Base-by-base conservation (phyloP, 345 rosid species). In the Corchorus olitorius region DNA sequence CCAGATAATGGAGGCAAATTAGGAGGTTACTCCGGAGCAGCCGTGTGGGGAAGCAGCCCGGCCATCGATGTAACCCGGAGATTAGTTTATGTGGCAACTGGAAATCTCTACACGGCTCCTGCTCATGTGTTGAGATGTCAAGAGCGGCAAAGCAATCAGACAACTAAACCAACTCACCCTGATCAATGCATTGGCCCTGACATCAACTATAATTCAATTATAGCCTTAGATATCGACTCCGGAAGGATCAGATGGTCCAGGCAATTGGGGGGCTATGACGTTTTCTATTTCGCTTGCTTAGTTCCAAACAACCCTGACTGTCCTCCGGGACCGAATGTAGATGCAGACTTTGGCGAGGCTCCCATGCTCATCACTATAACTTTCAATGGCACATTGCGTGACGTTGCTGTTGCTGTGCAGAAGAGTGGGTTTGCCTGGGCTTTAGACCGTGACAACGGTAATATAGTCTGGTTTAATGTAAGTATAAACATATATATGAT, bases 291-390 rank as follows among this genome's bases (percentile, higher is more conserved):
- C 37, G 83, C 75, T 11, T 85, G 92, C 67, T 74, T 83, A 72
- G 80, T 48, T 43, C 87, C 87, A 9, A 59, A 82, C 46, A 88
- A 81, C 77, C 85, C 90, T 0, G 84, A 83, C 53, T 86, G 87
- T 9, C 89, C 87, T 5, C 87, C 85, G 5, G 92, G 86, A 12
- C 86, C 90, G 1, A 88, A 82, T 80, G 6, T 77, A 19, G 92
- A 88, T 74, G 92, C 92, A 2, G 90, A 88, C 68, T 88, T 87
- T 19, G 87, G 84, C 15, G 89, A 82, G 72, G 89, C 85, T 55
- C 87, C 89, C 0, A 81, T 85, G 83, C 48, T 85, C 65, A 66
- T 84, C 27, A 70, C 27, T 52, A 70, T 19, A 52, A 17, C 5
- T 39, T 70, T 33, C 52, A 70, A 70, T 27, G 79, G 75, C 22